Base-by-base conservation (phyloP, 495 filamentous ascomycete species). In the Aspergillus panamensis region DNA sequence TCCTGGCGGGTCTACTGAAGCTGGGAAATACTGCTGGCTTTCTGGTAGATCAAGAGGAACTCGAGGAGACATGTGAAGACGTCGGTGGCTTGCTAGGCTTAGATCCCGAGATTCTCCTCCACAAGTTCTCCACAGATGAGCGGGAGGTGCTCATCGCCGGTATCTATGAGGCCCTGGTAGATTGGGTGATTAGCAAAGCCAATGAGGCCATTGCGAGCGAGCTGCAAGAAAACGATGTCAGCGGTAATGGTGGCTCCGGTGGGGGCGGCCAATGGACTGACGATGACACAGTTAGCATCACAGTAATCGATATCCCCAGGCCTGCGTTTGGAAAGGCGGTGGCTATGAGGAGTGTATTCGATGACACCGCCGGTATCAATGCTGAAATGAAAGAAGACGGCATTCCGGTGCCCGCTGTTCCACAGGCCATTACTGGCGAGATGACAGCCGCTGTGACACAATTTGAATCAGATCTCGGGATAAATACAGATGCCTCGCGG, bases 321-420 rank as follows among this genome's bases (percentile, higher is more conserved):
- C 84, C 87, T 40, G 83, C 81, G 16, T 76, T 97, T 10, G 89
- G 90, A 48, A 96, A 91, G 67, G 94, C 95, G 2, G 72, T 92
- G 10, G 84, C 89, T 6, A 84, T 97, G 74, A 85, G 90, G 48
- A 89, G 89, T 3, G 84, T 97, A 32, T 97, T 98, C 66, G 92
- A 98, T 63, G 94, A 97, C 61, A 82, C 72, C 30, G 73, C 87
- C n/a, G 94, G 94, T 48, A 96, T 98, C 72, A 96, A 97, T 61
- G 83, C 86, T 1, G 94, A 98, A 71, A 97, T 98, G 93, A 94
- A 91, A 68, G 85, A 91, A 57, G 94, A 98, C 63, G 95, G 95
- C 14, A 83, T 98, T 21, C 78, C 87, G 30, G 79, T 93, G 16
- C 76, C 76, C 1, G 47, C 84, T 0, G 83, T 84, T 5, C 88